Evolutionary conservation across 2,329 filamentous ascomycete species (phyloP), one percentile per base, ranked within the genome.

Genomic region (Fusarium keratoplasticum): DNA sequence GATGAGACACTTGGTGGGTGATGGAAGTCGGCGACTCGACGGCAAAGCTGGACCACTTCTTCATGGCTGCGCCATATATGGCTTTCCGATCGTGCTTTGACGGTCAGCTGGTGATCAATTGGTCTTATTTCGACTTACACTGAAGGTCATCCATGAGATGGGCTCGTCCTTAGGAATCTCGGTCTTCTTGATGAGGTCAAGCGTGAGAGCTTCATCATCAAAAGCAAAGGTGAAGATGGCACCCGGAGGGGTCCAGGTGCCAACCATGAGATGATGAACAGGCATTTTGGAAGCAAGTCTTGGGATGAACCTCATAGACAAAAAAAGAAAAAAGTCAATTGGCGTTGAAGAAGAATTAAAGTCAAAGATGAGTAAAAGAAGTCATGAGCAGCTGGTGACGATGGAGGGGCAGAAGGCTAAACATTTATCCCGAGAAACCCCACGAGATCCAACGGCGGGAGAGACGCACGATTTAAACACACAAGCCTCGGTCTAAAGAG

Each of bases 121-220:
- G 47, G 6, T 7, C 10, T 22, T 27, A 14, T 55, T 5, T 47
- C 20, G 11, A 18, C 31, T 84, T 86, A 95, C 94, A 82, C 94
- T 93, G 79, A 97, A 96, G 18, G 94, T 92, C 93, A 97, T 96
- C 95, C 95, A 97, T 69, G 94, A 97, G 75, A 97, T 96, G 9
- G 95, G 94, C 83, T 97, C 94, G 73, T 96, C 93, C 61, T 93
- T 84, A 6, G 94, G 92, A 66, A 97, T 96, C 67, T 91, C 90
- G 1, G 94, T 96, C 77, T 92, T 91, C 85, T 96, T 95, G 80
- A 97, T 85, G 79, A 96, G 84, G 75, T 92, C 89, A 70, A 97
- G 84, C 8, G 91, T 92, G 74, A 95, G 85, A 42, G 90, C 90
- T 83, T 95, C 93, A 76, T 96, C 94, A 84, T 97, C 94, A 81